Evolutionary conservation across 2,329 filamentous ascomycete species (phyloP), one percentile per base, ranked within the genome.

Genomic region (Ceratocystis cubensis): DNA sequence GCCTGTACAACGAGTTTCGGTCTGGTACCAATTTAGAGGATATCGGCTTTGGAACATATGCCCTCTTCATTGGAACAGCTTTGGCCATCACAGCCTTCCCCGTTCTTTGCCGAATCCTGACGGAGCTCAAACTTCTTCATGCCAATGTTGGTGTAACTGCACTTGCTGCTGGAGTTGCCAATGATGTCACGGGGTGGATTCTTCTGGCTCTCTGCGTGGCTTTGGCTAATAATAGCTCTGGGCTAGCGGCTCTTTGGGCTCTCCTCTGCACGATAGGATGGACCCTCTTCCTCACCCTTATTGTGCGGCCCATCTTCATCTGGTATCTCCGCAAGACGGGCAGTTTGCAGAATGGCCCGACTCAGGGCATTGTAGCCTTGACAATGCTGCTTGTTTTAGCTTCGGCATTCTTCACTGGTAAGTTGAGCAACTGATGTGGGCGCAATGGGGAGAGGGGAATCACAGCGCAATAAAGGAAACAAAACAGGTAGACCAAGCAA

Each of bases 21-120:
- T 46, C 72, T 10, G 78, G 81, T 44, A 70, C 72, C 2, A 74
- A 75, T 50, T 71, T 76, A 25, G 70, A 75, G 17, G 72, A 75
- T 45, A 79, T 83, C 67, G 72, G 74, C 22, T 84, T 84, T 68
- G 79, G 79, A 62, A 77, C 80, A 10, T 84, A 91, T 61, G 79
- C 79, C 69, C 76, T 82, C 33, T 97, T 97, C 73, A 89, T 96
- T 70, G 93, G 92, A 75, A 92, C 96, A 65, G 93, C 93, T 0
- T 87, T 96, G 75, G 89, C 91, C 33, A 97, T 97, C 71, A 96
- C 93, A 0, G 91, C 84, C 7, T 87, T 97, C 71, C 93, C 93
- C 0, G 93, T 97, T 0, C 83, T 97, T 13, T 96, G 93, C 73
- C 89, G 93, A 74, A 97, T 97, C 70, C 78, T 97, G 70, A 93